Evolutionary conservation across 768 basidiomycete species (phyloP), one percentile per base, ranked within the genome.

Genomic region (Psilocybe subaeruginosa): DNA sequence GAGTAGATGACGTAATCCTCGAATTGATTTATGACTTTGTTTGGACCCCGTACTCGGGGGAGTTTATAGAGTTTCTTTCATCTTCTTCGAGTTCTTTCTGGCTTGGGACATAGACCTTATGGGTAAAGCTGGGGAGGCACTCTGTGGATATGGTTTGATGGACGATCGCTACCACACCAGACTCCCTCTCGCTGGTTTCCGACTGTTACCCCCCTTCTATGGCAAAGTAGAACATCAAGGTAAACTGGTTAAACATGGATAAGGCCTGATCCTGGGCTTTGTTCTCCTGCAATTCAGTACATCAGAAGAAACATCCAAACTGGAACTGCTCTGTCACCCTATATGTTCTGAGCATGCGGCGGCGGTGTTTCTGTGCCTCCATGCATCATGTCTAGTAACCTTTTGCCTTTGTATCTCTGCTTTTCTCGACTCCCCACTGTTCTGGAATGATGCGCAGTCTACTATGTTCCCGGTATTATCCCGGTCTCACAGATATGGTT

Each of bases 1-100:
- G 11, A 6, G 39, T 39, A 7, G 56, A n/a, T 54, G 61, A 63
- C 46, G 37, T 56, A 48, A 62, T 19, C 8, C 8, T 5, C 46
- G 57, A 14, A 46, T 53, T 41, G 29, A 45, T 45, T 11, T 47
- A 8, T 43, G 55, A 33, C 43, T 7, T 51, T n/a, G 29, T 51
- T 31, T 51, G 27, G 30, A 31, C 4, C 11, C 4, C 14, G 27
- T 51, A 12, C 30, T 27, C 12, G 27, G 4, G 30, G 14, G 33
- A 7, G 33, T 35, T 16, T 51, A 9, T n/a, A 51, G 14, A 17
- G 19, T 4, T 49, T 49, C 27, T 49, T 27, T 53, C 4, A 6
- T 35, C 16, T 53, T 8, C 30, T 35, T 37, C 7, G 16, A 16
- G 30, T 37, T 53, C 17, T 49, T n/a, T 27, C 19, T 43, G 11